Evolutionary conservation across 768 basidiomycete species (phyloP).

Genomic region (Sarcomyxa edulis): DNA sequence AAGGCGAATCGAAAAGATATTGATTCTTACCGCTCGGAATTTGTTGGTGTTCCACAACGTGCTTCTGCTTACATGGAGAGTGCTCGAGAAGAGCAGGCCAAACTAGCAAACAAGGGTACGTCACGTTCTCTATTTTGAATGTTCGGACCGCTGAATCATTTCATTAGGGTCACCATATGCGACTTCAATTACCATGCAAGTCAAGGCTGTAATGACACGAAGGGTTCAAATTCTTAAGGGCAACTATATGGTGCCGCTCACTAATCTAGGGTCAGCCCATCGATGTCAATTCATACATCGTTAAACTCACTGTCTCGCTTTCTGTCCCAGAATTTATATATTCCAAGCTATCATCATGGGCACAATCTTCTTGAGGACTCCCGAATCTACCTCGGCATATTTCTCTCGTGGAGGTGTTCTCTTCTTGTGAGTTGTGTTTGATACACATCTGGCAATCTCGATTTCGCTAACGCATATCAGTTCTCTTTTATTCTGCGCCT

Average conservation of each 20-base stretch:
- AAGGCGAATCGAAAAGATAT: constrained; percentile 40
- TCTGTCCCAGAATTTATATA: constrained; percentile 20
- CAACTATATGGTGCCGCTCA: constrained; percentile 19
- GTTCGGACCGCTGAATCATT: too few species aligned
- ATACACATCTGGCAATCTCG: not conserved
- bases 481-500: constrained; percentile 42
- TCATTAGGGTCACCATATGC: constrained; percentile 33
- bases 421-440: constrained; percentile 48
- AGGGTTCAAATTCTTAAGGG: constrained; percentile 34
- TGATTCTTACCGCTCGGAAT: constrained; percentile 37
- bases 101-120: constrained; percentile 27
- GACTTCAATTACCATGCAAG: constrained; percentile 31
- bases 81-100: constrained; percentile 47
- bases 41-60: constrained; percentile 37
- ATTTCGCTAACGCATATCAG: constrained; percentile 9
- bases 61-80: constrained; percentile 37
- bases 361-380: constrained; percentile 54
- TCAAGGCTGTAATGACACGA: constrained; percentile 29
- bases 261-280: constrained; percentile 24
- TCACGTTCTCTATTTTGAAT: too few species aligned
- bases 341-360: constrained; percentile 42
- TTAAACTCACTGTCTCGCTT: not conserved
- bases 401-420: constrained; percentile 71
- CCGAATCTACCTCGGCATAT: constrained; percentile 49
- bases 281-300: not conserved